Evolutionary conservation across 345 rosid genomes (phyloP), one percentile per base, ranked within the genome.

Genomic region (Populus alba): DNA sequence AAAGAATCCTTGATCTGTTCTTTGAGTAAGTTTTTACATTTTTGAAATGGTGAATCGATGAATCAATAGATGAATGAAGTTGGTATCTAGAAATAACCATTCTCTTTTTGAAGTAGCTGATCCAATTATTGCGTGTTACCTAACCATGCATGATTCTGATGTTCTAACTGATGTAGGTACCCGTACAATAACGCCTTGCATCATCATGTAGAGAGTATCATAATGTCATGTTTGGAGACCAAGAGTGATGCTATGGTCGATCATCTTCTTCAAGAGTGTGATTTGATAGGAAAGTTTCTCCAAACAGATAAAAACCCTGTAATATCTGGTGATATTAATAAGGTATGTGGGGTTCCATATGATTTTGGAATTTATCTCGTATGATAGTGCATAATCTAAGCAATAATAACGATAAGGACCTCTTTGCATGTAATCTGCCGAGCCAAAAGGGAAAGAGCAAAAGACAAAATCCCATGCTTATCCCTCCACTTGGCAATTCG

Each of bases 111-210:
- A 12, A 69, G 76, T 41, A 47, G 11, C 45, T 77, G 67, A 69
- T 68, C 27, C 73, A 49, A 45, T 62, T 63, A 55, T 71, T 35
- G 41, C 31, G 17, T 16, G 11, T 53, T 23, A 4, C 67, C 39
- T 76, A 70, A 65, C 67, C 66, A 13, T 67, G 29, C n/a, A 33
- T 49, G 35, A 69, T 73, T 78, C 66, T 81, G 66, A 61, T 83
- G 7, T 78, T 78, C 63, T 69, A 70, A 78, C 76, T 79, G 63
- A 45, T 87, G 82, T 85, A 97, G 99, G 93, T 97, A 97, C 78
- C 99, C 97, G 3, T 97, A 81, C 88, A 97, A 94, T 81, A 97
- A 97, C 79, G 97, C 97, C 29, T 78, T 97, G 85, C 99, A 97
- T 85, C 98, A 94, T 87, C 98, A 94, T 71, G 96, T 92, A 59